Base-by-base conservation (phyloP, 768 basidiomycete species). In the Kwoniella sp. region DNA sequence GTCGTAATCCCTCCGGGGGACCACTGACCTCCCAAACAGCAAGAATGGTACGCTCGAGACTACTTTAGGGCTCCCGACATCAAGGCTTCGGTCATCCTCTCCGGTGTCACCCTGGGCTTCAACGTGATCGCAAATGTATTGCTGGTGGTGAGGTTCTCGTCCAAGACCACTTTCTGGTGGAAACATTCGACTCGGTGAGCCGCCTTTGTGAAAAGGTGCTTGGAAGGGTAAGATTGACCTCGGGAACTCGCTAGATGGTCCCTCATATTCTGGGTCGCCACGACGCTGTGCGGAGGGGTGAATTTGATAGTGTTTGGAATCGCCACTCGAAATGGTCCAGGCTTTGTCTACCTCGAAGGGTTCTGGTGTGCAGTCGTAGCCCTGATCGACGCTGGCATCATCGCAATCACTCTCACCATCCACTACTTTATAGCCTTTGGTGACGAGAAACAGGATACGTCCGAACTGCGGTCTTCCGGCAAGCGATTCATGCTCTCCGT, bases 91-190 rank as follows among this genome's bases (percentile, higher is more conserved):
- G 37, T 69, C 2, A 46, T 44, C 36, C 49, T 71, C 1, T 72
- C 69, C 4, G 66, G 45, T 5, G 41, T 71, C 28, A 66, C 68
- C 15, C 60, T 76, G 11, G 62, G 55, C 14, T 56, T 75, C 29
- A 74, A 74, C 47, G 37, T 75, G 31, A 20, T 72, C 14, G 76
- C 75, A 15, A 76, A 76, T 46, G 59, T 54, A 4, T 48, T 76
- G 12, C 58, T 76, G 23, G 50, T 76, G 28, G 43, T 70, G 10
- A 66, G 76, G 10, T 76, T 76, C 55, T 70, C 74, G 4, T 47
- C 59, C 2, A 57, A 48, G 14, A 50, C 40, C 1, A 39, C 31
- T 6, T 29, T 40, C 12, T 70, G 64, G 54, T 69, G 67, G 66
- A 57, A 46, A 20, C 40, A 52, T 9, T 31, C 63, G 0, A 73